Percentiles rank a stretch among this genome's conserved stretches.
phyloP scores from a whole-genome alignment of 306 rosid genomes.

The Carpinus fangiana region DNA sequence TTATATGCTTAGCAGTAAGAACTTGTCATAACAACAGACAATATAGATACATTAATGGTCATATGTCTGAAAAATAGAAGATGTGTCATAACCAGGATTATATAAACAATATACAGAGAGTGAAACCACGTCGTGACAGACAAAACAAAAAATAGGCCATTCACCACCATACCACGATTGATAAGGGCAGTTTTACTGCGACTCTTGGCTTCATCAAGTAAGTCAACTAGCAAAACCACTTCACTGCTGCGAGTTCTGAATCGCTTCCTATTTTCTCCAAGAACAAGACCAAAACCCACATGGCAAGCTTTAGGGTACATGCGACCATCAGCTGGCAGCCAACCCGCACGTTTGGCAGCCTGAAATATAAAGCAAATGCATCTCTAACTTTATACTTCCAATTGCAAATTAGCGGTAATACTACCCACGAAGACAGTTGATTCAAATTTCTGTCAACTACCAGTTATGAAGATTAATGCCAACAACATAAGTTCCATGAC shows the following conservation, averaged over 20 bases:
- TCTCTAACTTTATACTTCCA: constrained; percentile 22
- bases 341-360: constrained; percentile 88
- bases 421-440: constrained; percentile 1
- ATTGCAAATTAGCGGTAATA: constrained; percentile 17
- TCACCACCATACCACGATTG: constrained; percentile 69
- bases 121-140: constrained; percentile 1
- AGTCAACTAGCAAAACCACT: constrained; percentile 86
- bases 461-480: constrained; percentile 8
- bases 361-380: constrained; percentile 39
- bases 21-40: constrained; percentile 6
- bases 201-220: constrained; percentile 97
- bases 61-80: background rate
- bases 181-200: constrained; percentile 75
- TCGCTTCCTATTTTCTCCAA: constrained; percentile 91
- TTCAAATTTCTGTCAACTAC: background rate
- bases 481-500: constrained; percentile 8
- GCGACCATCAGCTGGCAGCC: constrained; percentile 68
- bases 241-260: constrained; percentile 82
- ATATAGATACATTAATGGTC: background rate
- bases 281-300: constrained; percentile 97
- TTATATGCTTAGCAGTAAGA: constrained; percentile 20
- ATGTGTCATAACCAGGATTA: constrained; percentile 2
- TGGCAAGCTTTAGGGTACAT: constrained; percentile 70
- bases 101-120: constrained; percentile 22
- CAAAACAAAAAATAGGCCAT: constrained; percentile 4